Conservation (phyloP, 441 rosid species). For the Gossypium lobatum region DNA sequence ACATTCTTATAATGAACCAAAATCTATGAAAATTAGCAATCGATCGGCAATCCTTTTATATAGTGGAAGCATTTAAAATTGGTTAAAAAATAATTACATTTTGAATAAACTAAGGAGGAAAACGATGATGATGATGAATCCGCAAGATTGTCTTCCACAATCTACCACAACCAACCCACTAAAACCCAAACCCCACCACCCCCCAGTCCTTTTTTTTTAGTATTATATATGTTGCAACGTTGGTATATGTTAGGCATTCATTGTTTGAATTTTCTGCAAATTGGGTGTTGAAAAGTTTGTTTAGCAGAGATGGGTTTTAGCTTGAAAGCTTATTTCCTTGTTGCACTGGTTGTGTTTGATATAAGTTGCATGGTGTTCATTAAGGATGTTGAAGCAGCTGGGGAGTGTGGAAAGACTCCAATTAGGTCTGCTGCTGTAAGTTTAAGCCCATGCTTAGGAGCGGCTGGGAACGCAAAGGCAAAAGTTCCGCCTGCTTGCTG, state of each 20-base stretch:
- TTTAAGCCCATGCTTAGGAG: constrained; percentile 43
- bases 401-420: constrained; percentile 71
- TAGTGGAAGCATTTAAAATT: background rate
- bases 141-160: background rate
- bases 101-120: background rate
- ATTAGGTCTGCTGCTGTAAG: constrained; percentile 60
- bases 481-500: constrained; percentile 61
- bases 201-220: background rate
- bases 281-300: too few species aligned
- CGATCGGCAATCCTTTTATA: background rate
- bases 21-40: background rate
- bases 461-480: constrained; percentile 45
- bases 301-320: constrained; percentile 20
- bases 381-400: constrained; percentile 35
- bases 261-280: background rate
- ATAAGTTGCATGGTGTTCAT: constrained; percentile 23
- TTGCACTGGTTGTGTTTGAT: constrained; percentile 24
- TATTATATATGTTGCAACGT: background rate
- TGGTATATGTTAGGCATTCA: background rate
- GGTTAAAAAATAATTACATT: background rate
- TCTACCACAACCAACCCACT: constrained; percentile 30
- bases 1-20: background rate
- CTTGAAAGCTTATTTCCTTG: constrained; percentile 20
- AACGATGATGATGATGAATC: background rate
- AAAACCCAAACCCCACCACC: background rate